These are phyloP conservation scores for Vicia faba DNA, from an alignment of 306 rosid genomes.

Conservation along the genomic window DNA sequence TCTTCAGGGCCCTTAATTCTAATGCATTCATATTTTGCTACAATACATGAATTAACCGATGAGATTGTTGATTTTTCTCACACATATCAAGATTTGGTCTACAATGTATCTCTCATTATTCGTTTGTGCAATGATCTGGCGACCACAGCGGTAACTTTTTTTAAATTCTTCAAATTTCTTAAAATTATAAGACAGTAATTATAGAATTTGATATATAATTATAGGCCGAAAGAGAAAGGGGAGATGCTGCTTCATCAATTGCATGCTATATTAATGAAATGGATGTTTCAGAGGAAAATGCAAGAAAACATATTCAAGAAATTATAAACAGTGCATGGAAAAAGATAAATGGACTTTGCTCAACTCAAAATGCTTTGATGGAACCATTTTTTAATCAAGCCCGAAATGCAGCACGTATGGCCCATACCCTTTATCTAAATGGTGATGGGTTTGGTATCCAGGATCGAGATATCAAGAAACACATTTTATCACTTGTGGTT, in stretches of 20 bases:
- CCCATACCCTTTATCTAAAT: too few species aligned
- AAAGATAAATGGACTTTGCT: slow-evolving; percentile 44
- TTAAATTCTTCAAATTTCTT: slow-evolving; percentile 19
- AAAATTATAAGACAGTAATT: too few species aligned
- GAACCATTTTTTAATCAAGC: slow-evolving; percentile 39
- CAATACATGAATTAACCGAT: slow-evolving; percentile 21
- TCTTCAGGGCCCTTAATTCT: slow-evolving; percentile 56
- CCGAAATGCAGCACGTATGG: slow-evolving; percentile 53
- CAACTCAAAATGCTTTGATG: not conserved
- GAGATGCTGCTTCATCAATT: slow-evolving; percentile 65
- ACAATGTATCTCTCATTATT: too few species aligned
- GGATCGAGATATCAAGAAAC: slow-evolving; percentile 39
- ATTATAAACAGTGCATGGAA: slow-evolving; percentile 51
- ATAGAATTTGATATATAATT: too few species aligned
- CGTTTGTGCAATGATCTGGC: too few species aligned
- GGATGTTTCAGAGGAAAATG: slow-evolving; percentile 48
- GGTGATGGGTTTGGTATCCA: too few species aligned
- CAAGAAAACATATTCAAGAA: slow-evolving; percentile 40
- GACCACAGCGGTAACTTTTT: too few species aligned
- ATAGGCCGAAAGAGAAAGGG: slow-evolving; percentile 66
- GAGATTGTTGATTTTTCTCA: slow-evolving; percentile 14
- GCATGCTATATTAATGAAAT: too few species aligned
- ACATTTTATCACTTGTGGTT: slow-evolving; percentile 46
- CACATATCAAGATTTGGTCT: too few species aligned
- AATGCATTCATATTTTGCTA: slow-evolving; percentile 45